Percentiles rank a stretch among this genome's conserved stretches.
phyloP scores from a whole-genome alignment of 2,329 filamentous ascomycete species.

The Domatiomyces globalis region DNA sequence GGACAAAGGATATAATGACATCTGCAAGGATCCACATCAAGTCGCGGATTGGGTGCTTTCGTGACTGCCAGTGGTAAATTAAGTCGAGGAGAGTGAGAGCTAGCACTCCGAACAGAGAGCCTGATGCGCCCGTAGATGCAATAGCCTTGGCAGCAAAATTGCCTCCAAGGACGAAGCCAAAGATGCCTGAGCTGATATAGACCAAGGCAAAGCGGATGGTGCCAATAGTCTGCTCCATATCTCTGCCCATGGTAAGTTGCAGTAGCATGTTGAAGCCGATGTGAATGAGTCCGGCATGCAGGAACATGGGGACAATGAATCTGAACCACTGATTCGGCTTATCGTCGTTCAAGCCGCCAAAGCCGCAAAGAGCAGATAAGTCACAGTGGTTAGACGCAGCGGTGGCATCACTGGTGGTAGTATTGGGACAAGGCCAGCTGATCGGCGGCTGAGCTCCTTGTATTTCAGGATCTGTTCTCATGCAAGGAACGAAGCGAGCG shows the following conservation, averaged over 20 bases:
- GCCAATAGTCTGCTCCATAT: slow-evolving; percentile 86
- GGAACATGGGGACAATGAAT: slow-evolving; percentile 89
- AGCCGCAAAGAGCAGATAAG: slow-evolving; percentile 70
- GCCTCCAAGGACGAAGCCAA: slow-evolving; percentile 86
- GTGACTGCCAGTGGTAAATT: slow-evolving; percentile 80
- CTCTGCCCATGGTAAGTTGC: slow-evolving; percentile 74
- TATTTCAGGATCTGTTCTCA: slow-evolving; percentile 53
- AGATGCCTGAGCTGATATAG: slow-evolving; percentile 83
- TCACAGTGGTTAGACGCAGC: slow-evolving; percentile 46
- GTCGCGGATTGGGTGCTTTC: slow-evolving; percentile 62
- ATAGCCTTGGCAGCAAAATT: slow-evolving; percentile 78
- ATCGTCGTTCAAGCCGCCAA: slow-evolving; percentile 60
- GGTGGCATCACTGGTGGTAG: slow-evolving; percentile 44
- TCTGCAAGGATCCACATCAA: slow-evolving; percentile 78
- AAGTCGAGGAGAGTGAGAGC: slow-evolving; percentile 79
- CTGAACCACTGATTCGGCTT: slow-evolving; percentile 88
- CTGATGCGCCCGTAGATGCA: slow-evolving; percentile 77
- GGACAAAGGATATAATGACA: slow-evolving; percentile 75
- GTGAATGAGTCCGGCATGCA: slow-evolving; percentile 86
- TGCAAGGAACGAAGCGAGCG: slow-evolving; percentile 80
- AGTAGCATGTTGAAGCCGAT: slow-evolving; percentile 91
- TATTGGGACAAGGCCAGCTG: slow-evolving; percentile 67
- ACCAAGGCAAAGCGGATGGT: slow-evolving; percentile 77
- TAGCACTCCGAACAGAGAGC: slow-evolving; percentile 79
- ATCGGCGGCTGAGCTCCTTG: slow-evolving; percentile 25